A percentile compares a stretch with the other conserved stretches of the same genome.
These are phyloP conservation scores for Ceratobasidium papillatum DNA, from an alignment of 1,284 basidiomycete species.

Conservation along the genomic window DNA sequence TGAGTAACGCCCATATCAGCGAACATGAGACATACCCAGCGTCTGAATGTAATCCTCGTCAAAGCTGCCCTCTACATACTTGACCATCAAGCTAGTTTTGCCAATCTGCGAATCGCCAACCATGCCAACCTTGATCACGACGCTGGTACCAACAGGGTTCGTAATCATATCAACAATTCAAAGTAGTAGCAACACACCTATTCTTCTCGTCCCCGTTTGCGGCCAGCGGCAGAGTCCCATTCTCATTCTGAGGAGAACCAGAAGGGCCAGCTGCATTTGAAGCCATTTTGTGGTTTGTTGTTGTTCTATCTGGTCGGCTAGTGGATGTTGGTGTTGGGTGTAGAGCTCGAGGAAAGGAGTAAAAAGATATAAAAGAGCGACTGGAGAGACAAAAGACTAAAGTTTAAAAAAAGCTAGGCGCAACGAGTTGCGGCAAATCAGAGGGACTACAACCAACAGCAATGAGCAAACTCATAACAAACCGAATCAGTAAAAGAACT, in stretches of 20 bases:
- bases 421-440: constrained; percentile 30
- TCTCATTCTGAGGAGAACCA: constrained; percentile 24
- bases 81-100: constrained; percentile 98
- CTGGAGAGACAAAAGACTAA: constrained; percentile 18
- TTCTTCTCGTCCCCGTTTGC: constrained; percentile 44
- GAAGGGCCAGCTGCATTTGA: constrained; percentile 8
- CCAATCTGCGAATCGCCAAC: constrained; percentile 99
- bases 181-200: constrained; percentile 33
- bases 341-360: neutral
- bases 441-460: neutral
- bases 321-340: neutral
- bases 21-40: constrained; percentile 67
- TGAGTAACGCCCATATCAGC: neutral
- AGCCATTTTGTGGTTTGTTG: constrained; percentile 21
- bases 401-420: constrained; percentile 20
- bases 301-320: neutral
- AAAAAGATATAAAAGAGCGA: constrained; percentile 37
- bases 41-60: constrained; percentile 99
- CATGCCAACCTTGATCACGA: constrained; percentile 98
- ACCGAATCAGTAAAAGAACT: neutral
- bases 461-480: constrained; percentile 17
- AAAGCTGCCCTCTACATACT: constrained; percentile 96
- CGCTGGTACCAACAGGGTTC: constrained; percentile 59
- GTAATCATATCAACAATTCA: constrained; percentile 1
- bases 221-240: constrained; percentile 8